A percentile compares a stretch with the other conserved stretches of the same genome.
Evolutionary conservation across 1,284 basidiomycete genomes (phyloP).

Genomic region (Ustilago shanxiensis): DNA sequence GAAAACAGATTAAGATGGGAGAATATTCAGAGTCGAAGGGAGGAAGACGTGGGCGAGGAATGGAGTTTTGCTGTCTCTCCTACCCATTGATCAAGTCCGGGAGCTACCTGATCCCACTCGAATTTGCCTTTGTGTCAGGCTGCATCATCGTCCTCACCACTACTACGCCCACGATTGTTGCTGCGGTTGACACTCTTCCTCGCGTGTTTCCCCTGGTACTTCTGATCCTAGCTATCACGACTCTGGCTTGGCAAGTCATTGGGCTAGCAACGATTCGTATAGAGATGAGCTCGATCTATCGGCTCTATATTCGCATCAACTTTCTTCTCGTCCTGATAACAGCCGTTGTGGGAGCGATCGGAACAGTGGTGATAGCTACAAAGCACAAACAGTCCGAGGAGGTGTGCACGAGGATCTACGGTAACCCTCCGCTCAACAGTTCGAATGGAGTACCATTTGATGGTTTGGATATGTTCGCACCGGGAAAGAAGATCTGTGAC

Average conservation of each 20-base stretch:
- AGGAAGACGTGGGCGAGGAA: slow-evolving; percentile 18
- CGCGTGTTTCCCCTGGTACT: slow-evolving; percentile 25
- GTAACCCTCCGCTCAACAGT: slow-evolving; percentile 38
- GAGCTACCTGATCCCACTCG: slow-evolving; percentile 50
- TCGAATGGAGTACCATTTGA: slow-evolving; percentile 26
- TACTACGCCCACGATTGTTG: slow-evolving; percentile 46
- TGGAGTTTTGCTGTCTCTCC: slow-evolving; percentile 51
- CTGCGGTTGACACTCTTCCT: slow-evolving; percentile 40
- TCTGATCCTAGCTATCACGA: slow-evolving; percentile 29
- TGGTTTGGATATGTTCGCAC: slow-evolving; percentile 27
- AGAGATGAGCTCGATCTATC: slow-evolving; percentile 46
- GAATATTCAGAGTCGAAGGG: background rate
- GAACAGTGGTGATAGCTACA: slow-evolving; percentile 35
- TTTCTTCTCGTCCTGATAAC: slow-evolving; percentile 37
- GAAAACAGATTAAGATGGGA: slow-evolving; percentile 10
- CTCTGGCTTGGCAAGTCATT: slow-evolving; percentile 44
- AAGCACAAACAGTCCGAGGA: slow-evolving; percentile 40
- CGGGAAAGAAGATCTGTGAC: slow-evolving; percentile 46
- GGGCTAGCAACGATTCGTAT: slow-evolving; percentile 36
- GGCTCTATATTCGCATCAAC: slow-evolving; percentile 54
- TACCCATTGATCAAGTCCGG: slow-evolving; percentile 54
- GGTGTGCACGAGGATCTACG: slow-evolving; percentile 47
- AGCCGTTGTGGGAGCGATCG: slow-evolving; percentile 22
- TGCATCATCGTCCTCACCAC: slow-evolving; percentile 46
- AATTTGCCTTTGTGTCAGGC: slow-evolving; percentile 46